A percentile compares a stretch with the other conserved stretches of the same genome.
Evolutionary conservation across 495 filamentous ascomycete genomes (phyloP).

Genomic region (Cryomyces minteri): DNA sequence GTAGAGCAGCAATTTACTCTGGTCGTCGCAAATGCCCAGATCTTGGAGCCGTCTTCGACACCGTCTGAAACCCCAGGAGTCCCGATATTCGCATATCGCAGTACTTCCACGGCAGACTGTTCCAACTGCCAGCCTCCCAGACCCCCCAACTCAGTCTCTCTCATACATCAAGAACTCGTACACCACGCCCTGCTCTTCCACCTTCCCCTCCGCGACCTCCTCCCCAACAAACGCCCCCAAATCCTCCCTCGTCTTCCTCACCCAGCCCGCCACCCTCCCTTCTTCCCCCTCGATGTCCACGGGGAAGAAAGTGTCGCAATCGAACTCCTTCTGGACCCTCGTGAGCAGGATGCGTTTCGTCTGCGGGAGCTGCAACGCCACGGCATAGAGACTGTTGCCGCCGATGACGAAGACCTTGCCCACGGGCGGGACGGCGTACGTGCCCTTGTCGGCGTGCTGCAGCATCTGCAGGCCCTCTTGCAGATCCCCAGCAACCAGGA

Average conservation of each 20-base stretch:
- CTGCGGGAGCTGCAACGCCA: slow-evolving; percentile 32
- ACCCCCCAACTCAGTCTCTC: slow-evolving; percentile 19
- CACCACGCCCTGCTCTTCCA: slow-evolving; percentile 35
- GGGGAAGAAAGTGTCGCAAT: slow-evolving; percentile 83
- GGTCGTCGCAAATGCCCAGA: no score
- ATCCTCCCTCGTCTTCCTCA: slow-evolving; percentile 26
- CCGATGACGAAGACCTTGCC: slow-evolving; percentile 71
- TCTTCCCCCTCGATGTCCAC: slow-evolving; percentile 28
- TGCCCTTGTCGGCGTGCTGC: slow-evolving; percentile 8
- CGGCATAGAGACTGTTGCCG: slow-evolving; percentile 65
- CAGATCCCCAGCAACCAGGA: slow-evolving; percentile 23
- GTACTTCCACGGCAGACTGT: no score
- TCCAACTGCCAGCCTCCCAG: no score
- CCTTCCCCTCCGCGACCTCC: slow-evolving; percentile 23
- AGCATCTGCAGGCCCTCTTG: slow-evolving; percentile 33
- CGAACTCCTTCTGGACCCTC: slow-evolving; percentile 41
- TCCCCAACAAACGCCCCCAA: slow-evolving; percentile 41
- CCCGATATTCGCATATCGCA: no score
- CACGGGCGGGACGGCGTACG: slow-evolving; percentile 7
- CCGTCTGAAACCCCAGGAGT: no score
- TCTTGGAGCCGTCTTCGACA: no score
- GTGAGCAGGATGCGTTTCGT: slow-evolving; percentile 40
- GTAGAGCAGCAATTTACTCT: no score
- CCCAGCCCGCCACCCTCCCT: slow-evolving; percentile 27
- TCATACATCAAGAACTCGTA: slow-evolving; percentile 39